phyloP scores from a whole-genome alignment of 2,329 filamentous ascomycete genomes.

The Emmonsia crescens region DNA sequence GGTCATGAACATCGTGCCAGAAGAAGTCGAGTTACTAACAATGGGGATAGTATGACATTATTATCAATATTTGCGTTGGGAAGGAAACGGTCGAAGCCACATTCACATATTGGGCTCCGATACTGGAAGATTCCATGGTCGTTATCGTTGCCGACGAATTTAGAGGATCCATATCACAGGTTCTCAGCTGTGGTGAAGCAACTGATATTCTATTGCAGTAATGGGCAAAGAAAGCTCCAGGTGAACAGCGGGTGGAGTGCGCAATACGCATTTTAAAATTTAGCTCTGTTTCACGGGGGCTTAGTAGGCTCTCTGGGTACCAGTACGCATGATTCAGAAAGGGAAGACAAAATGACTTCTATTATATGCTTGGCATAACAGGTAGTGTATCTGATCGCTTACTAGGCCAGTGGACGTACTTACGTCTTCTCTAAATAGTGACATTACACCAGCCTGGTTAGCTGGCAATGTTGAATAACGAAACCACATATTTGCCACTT shows the following conservation, averaged over 20 bases:
- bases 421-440: too few species aligned
- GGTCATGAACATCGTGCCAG: not conserved
- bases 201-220: not conserved
- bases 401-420: not conserved
- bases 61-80: conserved; percentile 5
- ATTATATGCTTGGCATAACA: not conserved
- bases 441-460: too few species aligned
- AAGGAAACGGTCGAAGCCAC: conserved; percentile 1
- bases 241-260: not conserved
- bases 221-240: too few species aligned
- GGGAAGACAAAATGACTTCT: not conserved
- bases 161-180: not conserved
- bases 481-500: too few species aligned
- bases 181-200: not conserved
- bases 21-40: not conserved
- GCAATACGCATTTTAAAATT: not conserved
- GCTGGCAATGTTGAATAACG: too few species aligned
- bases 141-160: conserved; percentile 1
- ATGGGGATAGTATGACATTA: conserved; percentile 9
- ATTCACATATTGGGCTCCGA: conserved; percentile 8
- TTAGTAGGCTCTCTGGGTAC: not conserved
- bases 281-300: not conserved
- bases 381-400: not conserved
- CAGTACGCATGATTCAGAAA: not conserved
- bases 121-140: conserved; percentile 1